Conservation (phyloP, 2,329 filamentous ascomycete species). For the Pseudogymnoascus sp. region DNA sequence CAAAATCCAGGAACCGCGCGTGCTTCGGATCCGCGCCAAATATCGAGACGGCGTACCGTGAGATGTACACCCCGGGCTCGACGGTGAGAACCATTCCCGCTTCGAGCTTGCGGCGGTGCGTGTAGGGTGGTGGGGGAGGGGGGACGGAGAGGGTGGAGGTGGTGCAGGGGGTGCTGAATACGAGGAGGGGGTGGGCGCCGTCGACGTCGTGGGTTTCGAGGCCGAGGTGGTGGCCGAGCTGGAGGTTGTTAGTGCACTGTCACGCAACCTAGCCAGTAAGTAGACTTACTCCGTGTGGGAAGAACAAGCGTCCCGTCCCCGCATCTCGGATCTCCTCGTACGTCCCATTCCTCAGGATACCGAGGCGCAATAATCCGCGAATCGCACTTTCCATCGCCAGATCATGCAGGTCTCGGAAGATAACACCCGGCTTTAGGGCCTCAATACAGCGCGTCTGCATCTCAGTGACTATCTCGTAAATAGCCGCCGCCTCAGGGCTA, state of each 20-base stretch:
- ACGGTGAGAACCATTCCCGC: constrained; percentile 61
- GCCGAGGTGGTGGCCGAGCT: constrained; percentile 54
- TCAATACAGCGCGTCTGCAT: constrained; percentile 75
- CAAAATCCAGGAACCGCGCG: constrained; percentile 55
- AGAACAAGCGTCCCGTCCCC: constrained; percentile 53
- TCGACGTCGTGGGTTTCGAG: constrained; percentile 56
- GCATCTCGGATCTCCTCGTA: constrained; percentile 44
- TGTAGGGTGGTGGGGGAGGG: not conserved
- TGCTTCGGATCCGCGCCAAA: constrained; percentile 52
- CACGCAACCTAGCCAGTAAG: not conserved
- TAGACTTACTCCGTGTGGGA: constrained; percentile 47
- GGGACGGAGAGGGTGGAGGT: not conserved
- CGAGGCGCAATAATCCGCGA: constrained; percentile 59
- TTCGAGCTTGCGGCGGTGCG: not conserved
- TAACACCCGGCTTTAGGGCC: constrained; percentile 58
- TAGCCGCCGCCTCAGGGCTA: constrained; percentile 56
- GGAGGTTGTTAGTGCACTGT: not conserved
- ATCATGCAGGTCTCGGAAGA: constrained; percentile 65
- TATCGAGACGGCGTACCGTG: constrained; percentile 63
- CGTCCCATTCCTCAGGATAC: constrained; percentile 59
- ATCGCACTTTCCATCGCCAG: constrained; percentile 66
- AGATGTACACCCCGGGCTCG: constrained; percentile 74
- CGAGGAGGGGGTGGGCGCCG: constrained; percentile 34
- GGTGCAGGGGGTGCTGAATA: constrained; percentile 2
- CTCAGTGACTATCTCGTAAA: constrained; percentile 68